Evolutionary conservation across 2,329 filamentous ascomycete species (phyloP).

Genomic region (Septoria linicola): DNA sequence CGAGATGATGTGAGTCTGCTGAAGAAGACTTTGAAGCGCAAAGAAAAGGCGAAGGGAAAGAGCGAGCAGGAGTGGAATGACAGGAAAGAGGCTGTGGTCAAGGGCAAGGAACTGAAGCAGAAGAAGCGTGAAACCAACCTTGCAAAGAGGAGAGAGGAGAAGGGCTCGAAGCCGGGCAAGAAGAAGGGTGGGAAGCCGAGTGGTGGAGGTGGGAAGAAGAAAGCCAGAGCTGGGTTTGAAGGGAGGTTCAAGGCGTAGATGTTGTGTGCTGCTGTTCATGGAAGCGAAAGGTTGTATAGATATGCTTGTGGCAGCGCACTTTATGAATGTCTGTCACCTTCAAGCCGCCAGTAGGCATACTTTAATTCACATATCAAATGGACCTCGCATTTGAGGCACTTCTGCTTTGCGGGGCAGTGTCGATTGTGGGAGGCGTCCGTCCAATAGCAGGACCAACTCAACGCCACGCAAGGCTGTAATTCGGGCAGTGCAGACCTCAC

Average conservation of each 20-base stretch:
- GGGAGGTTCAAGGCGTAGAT: conserved; percentile 61
- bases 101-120: conserved; percentile 50
- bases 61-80: conserved; percentile 78
- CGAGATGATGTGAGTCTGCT: conserved; percentile 81
- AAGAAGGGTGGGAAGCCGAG: conserved; percentile 60
- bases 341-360: neutral
- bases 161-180: conserved; percentile 68
- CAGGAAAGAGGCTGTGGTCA: conserved; percentile 46
- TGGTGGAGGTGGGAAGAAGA: conserved; percentile 58
- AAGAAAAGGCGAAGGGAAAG: conserved; percentile 86
- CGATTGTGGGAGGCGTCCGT: too few relatives aligned
- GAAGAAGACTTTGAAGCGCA: conserved; percentile 93
- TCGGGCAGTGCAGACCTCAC: too few relatives aligned
- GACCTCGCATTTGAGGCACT: too few relatives aligned
- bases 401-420: neutral
- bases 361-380: too few relatives aligned
- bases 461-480: too few relatives aligned
- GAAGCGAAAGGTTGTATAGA: conserved; percentile 1
- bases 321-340: conserved; percentile 3
- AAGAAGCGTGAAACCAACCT: conserved; percentile 56
- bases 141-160: conserved; percentile 71
- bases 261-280: neutral
- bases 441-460: too few relatives aligned
- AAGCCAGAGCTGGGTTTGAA: conserved; percentile 58
- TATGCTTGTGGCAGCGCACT: conserved; percentile 4